A percentile compares a stretch with the other conserved stretches of the same genome.
These are phyloP conservation scores for Teratosphaeria viscida DNA, from an alignment of 2,329 filamentous ascomycete genomes.

Conservation along the genomic window DNA sequence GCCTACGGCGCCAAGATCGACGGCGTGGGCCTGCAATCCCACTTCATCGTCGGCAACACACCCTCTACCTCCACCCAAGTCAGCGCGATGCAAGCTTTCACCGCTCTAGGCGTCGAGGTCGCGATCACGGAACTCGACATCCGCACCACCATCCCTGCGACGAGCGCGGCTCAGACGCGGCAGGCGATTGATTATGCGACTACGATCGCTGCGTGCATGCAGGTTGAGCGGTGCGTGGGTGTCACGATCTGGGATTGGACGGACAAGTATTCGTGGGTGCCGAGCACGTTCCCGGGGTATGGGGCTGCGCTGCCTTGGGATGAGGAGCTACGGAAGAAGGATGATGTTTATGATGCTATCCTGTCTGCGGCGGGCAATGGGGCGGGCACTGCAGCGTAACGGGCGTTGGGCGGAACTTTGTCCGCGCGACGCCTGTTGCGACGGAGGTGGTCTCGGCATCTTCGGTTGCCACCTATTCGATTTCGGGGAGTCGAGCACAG, in stretches of 20 bases:
- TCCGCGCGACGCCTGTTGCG: not conserved
- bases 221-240: conserved; percentile 28
- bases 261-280: conserved; percentile 32
- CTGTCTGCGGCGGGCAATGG: not conserved
- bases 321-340: not conserved
- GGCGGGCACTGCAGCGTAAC: not conserved
- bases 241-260: conserved; percentile 33
- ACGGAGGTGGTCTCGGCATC: not conserved
- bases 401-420: not conserved
- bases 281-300: conserved; percentile 27
- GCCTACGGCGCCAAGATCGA: conserved; percentile 41
- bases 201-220: conserved; percentile 27
- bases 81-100: conserved; percentile 41
- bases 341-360: not conserved
- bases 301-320: conserved; percentile 10
- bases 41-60: conserved; percentile 44
- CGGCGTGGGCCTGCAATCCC: conserved; percentile 52
- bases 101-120: conserved; percentile 44
- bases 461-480: not conserved
- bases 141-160: conserved; percentile 38
- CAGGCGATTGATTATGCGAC: conserved; percentile 41
- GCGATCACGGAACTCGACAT: conserved; percentile 55
- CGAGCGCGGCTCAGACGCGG: conserved; percentile 28
- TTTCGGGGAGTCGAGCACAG: not conserved
- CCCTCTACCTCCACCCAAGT: conserved; percentile 37